Percentiles rank a stretch among this genome's conserved stretches.
Evolutionary conservation across 805 yeast species (phyloP).

Genomic region (Kodamaea jinghongensis): DNA sequence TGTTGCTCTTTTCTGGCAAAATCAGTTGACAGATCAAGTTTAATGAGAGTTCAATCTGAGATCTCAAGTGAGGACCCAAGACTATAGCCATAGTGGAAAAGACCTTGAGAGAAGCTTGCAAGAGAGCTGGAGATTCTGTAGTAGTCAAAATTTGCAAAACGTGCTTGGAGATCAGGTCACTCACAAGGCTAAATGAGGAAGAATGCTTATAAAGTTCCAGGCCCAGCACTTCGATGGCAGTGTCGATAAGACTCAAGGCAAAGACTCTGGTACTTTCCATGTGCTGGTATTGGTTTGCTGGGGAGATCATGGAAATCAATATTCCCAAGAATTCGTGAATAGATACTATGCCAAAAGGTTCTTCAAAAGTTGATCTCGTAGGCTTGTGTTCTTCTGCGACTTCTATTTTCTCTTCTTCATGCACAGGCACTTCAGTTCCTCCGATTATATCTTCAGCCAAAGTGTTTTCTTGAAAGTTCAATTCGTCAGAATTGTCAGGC

Average conservation of each 20-base stretch:
- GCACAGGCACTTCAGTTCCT: slow-evolving; percentile 32
- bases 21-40: slow-evolving; percentile 61
- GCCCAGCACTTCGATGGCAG: slow-evolving; percentile 82
- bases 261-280: slow-evolving; percentile 84
- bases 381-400: slow-evolving; percentile 7
- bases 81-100: slow-evolving; percentile 71
- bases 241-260: slow-evolving; percentile 71
- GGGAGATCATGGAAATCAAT: slow-evolving; percentile 75
- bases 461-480: slow-evolving; percentile 45
- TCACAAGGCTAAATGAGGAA: slow-evolving; percentile 60
- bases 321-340: slow-evolving; percentile 75
- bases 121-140: slow-evolving; percentile 65
- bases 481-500: slow-evolving; percentile 41
- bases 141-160: slow-evolving; percentile 75
- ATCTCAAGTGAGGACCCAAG: slow-evolving; percentile 60
- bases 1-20: slow-evolving; percentile 30
- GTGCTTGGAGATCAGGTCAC: slow-evolving; percentile 84
- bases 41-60: slow-evolving; percentile 77
- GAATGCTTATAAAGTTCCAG: slow-evolving; percentile 56
- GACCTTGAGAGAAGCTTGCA: slow-evolving; percentile 73
- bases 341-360: slow-evolving; percentile 70
- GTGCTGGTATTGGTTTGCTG: slow-evolving; percentile 77
- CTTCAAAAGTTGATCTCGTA: slow-evolving; percentile 22
- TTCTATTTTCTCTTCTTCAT: slow-evolving; percentile 7
- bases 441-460: slow-evolving; percentile 63